Base-by-base conservation (phyloP, 1,139 yeast genomes). In the Geotrichum phurueaensis region DNA sequence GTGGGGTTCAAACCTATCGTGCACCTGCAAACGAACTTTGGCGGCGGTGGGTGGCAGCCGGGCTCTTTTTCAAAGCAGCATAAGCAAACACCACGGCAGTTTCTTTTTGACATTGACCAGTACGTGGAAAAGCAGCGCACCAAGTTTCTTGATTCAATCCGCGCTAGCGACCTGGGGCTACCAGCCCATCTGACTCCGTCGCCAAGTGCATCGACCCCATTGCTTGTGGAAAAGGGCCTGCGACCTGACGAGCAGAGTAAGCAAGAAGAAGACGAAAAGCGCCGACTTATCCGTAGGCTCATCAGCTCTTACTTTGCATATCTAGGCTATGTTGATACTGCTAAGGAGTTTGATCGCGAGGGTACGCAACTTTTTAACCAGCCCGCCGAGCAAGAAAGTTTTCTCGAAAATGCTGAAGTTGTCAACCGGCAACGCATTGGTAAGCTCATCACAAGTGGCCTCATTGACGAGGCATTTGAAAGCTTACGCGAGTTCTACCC, bases 281-380 rank as follows among this genome's bases (percentile, higher is more conserved):
- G 23, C 12, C 27, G 72, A 6, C 70, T 82, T 51, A 73, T 85
- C 57, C 84, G 85, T 67, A 74, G 79, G 27, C 76, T 89, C 65
- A 84, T 91, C 2, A 78, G 83, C 60, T 85, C 86, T 5, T 90
- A 89, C 71, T 81, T 91, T 60, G 79, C 83, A 47, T 87, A 88
- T 66, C 84, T 85, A 66, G 97, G 97, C 0, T 85, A 82, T 68
- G 77, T 82, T 60, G 86, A 86, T 54, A 84, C 91, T 0, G 84
- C 86, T 10, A 79, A 80, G 60, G 84, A 89, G 0, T 85, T 90
- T 67, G 74, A 81, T 27, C 71, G 73, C 29, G 89, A 62, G n/a
- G 56, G 48, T n/a, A 18, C 33, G 36, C 57, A 51, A n/a, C 20
- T 39, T 15, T 39, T 15, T 6, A 22, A 59, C 43, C 15, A 27